phyloP scores from a whole-genome alignment of 805 yeast genomes.

The Maudiozyma turicensis region DNA sequence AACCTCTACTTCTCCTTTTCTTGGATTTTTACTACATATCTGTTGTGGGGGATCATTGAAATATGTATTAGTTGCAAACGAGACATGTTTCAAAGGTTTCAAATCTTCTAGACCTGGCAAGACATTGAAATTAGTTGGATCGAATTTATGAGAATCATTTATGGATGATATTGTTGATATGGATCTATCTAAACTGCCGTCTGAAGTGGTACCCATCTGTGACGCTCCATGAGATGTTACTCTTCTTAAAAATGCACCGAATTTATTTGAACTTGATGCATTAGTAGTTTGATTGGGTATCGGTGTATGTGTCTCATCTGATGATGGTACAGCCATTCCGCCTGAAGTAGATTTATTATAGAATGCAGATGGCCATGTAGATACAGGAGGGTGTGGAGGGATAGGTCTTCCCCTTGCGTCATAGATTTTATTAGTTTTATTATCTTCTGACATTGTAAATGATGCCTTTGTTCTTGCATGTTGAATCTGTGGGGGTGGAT shows the following conservation, averaged over 20 bases:
- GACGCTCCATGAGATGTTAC: constrained; percentile 23
- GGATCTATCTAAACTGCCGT: constrained; percentile 6
- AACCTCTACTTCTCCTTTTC: constrained; percentile 72
- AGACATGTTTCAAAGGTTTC: constrained; percentile 47
- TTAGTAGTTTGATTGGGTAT: constrained; percentile 1
- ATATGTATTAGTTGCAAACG: constrained; percentile 69
- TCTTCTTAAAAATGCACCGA: constrained; percentile 27
- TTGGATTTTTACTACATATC: constrained; percentile 69
- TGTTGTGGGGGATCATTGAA: constrained; percentile 84
- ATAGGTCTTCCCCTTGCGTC: constrained; percentile 38
- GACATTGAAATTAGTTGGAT: constrained; percentile 13
- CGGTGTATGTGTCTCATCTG: background rate
- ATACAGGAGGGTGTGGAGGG: constrained; percentile 41
- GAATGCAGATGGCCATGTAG: constrained; percentile 43
- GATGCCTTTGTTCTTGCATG: constrained; percentile 16
- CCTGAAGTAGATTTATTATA: constrained; percentile 8
- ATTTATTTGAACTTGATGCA: constrained; percentile 14
- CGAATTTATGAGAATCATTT: constrained; percentile 4
- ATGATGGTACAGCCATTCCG: too few species aligned
- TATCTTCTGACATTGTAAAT: constrained; percentile 12
- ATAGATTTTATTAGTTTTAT: constrained; percentile 11
- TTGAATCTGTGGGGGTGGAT: constrained; percentile 5
- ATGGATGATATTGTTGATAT: background rate
- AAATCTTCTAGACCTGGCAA: constrained; percentile 36
- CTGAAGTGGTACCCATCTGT: background rate